phyloP scores from a whole-genome alignment of 1,284 basidiomycete genomes.

The Pseudozyma sp. region DNA sequence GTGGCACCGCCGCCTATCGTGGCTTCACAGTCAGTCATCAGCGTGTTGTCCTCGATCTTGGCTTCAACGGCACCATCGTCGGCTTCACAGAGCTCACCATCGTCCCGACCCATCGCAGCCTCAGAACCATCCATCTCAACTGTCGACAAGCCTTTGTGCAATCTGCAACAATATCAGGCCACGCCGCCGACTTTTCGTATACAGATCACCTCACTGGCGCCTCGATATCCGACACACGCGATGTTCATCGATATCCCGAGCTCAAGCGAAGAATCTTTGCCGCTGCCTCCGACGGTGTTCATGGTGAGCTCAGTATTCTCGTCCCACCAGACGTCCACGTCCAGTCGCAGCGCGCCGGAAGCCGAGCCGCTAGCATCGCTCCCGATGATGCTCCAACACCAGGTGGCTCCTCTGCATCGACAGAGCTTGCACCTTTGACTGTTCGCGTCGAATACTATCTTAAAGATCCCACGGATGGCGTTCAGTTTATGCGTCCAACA shows the following conservation, averaged over 20 bases:
- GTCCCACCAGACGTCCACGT: slow-evolving; percentile 77
- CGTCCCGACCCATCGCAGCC: slow-evolving; percentile 79
- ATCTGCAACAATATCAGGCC: slow-evolving; percentile 75
- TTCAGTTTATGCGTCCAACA: slow-evolving; percentile 84
- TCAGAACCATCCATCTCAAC: slow-evolving; percentile 84
- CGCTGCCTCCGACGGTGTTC: slow-evolving; percentile 86
- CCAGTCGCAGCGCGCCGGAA: slow-evolving; percentile 26
- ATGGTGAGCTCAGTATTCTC: slow-evolving; percentile 92
- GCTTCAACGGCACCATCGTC: slow-evolving; percentile 75
- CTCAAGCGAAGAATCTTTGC: slow-evolving; percentile 92
- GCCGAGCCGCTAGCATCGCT: slow-evolving; percentile 31
- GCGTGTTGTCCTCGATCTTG: slow-evolving; percentile 88
- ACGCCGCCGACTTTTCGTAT: slow-evolving; percentile 78
- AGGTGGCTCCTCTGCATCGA: slow-evolving; percentile 38
- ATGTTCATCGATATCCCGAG: slow-evolving; percentile 90
- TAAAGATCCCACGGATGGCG: slow-evolving; percentile 83
- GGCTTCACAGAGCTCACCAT: slow-evolving; percentile 88
- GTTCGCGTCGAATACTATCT: slow-evolving; percentile 84
- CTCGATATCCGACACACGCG: slow-evolving; percentile 75
- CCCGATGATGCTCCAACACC: slow-evolving; percentile 42
- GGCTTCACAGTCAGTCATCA: slow-evolving; percentile 75
- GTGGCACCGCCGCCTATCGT: slow-evolving; percentile 43
- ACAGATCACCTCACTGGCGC: slow-evolving; percentile 81
- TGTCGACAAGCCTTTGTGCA: slow-evolving; percentile 85
- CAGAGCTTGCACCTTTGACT: slow-evolving; percentile 81